Base-by-base conservation (phyloP, 202 grass and related monocot species). In the Saccharum hybrid region DNA sequence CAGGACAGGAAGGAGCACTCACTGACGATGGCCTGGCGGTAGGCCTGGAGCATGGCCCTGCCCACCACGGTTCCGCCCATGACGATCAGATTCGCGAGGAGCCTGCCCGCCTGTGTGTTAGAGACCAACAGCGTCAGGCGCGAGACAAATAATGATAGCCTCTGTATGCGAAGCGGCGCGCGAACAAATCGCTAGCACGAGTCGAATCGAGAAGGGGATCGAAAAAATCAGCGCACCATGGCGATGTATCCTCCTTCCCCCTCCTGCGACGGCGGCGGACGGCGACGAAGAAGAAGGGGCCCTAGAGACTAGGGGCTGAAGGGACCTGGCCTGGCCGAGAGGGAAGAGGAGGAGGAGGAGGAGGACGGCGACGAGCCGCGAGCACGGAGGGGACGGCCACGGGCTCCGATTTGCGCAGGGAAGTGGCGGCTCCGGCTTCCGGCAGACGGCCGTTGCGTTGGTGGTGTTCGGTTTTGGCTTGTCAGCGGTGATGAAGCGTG, bases 21-120 rank as follows among this genome's bases (percentile, higher is more conserved):
- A 97, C 94, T 97, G 88, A 91, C 84, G 79, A 97, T 49, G 64
- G 94, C 94, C 37, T 92, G 86, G 45, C 87, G 90, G 70, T 97
- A 94, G 0, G 94, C 94, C 89, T 97, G 92, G 37, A 92, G 26
- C 63, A 94, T 19, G 43, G 92, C 92, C 81, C 90, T 92, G 69
- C 92, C 88, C 5, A 97, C 19, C 51, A 97, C 79, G 75, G 73
- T 36, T 49, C 92, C 88, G 66, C 94, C 94, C 74, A 83, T 72
- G 73, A 93, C 84, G 30, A 97, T 52, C 40, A 97, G 86, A 59
- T 97, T 92, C 37, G 92, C 90, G 36, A 94, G 88, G 74, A 97
- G 71, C 83, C 87, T 89, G 15, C 48, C 84, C 10, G 94, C 94
- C 94, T 60, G 56, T 12, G 52, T 94, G 77, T 54, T 9, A 23